Evolutionary conservation across 2,329 filamentous ascomycete genomes (phyloP), one percentile per base, ranked within the genome.

Genomic region (Coniochaeta ligniaria): DNA sequence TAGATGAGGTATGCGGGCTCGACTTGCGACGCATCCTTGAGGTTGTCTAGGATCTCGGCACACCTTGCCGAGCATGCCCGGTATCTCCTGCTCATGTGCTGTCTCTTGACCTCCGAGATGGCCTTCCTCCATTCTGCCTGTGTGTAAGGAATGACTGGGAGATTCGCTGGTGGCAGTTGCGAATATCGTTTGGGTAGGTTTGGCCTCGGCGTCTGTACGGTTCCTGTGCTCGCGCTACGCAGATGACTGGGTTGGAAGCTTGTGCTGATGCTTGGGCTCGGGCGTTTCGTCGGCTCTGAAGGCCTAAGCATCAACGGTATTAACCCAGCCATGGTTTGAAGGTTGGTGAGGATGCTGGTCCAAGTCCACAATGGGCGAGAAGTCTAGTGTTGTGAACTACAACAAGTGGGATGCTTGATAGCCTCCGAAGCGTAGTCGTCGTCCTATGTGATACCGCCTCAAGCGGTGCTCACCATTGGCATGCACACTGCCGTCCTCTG

Each of bases 1-100:
- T 84, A 85, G 64, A 86, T 81, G 36, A 84, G 73, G 66, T 85
- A 80, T 7, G 81, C 73, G 1, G 82, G 80, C 66, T 84, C 80
- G 22, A 81, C 72, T 28, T 74, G 68, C 14, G 74, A 73, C 68
- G 71, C 68, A 57, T 80, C 74, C 64, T 76, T 78, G 57, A 80
- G 70, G 60, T 75, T 77, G 47, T 79, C 76, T 36, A 86, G 68
- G 41, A 85, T 78, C 66, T 84, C 80, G 56, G 73, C 75, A 68
- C 83, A 86, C 52, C 78, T 74, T 31, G 77, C 72, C 43, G 79
- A 79, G 70, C 83, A 86, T 8, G 78, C 76, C 11, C 81, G 78
- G 66, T 83, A 84, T 60, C 78, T 76, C 60, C 75, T 76, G 65
- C 75, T 76, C 22, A 79, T 64, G 63, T 83, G 83, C 61, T 82